Base-by-base conservation (phyloP, 768 basidiomycete species). In the Psilocybe tampanensis region DNA sequence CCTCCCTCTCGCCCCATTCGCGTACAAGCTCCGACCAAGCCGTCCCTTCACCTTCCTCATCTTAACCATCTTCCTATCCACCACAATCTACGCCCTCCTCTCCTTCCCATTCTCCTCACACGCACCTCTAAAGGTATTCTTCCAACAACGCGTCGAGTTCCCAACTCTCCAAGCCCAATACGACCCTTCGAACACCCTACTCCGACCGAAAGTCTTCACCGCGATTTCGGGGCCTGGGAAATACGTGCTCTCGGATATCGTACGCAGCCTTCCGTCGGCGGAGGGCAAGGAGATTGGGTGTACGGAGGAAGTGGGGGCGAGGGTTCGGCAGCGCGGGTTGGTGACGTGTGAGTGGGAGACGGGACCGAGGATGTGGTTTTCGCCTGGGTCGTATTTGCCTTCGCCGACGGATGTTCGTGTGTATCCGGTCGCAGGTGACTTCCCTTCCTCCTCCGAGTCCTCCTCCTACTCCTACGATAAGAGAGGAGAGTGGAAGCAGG, bases 61-160 rank as follows among this genome's bases (percentile, higher is more conserved):
- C 29, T 60, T 83, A 21, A 33, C 75, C 8, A 41, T 82, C 6
- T 80, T 86, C 60, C 47, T 80, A 11, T 36, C 77, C 8, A 73
- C 78, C 13, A 80, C 80, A 0, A 51, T 72, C 12, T 85, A 78
- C 62, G 67, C 72, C 50, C 75, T 78, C 67, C 55, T 78, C 6
- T 73, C 68, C 7, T 85, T 85, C 71, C 90, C 90, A 0, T 92
- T 93, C 74, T 80, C 81, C 15, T 70, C 75, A 39, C 68, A 79
- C 19, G 68, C 80, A 4, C 90, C 89, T 0, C 71, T 92, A 63
- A 91, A 90, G 60, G 70, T 91, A 1, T 90, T 78, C 70, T 93
- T 92, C 77, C 77, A 78, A 47, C 91, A 92, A 66, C 74, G 66
- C 1, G 73, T 90, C 6, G 73, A 79, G 47, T 69, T 90, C 11